Evolutionary conservation across 1,139 yeast species (phyloP), one percentile per base, ranked within the genome.

Genomic region (Nematodospora anomalae): DNA sequence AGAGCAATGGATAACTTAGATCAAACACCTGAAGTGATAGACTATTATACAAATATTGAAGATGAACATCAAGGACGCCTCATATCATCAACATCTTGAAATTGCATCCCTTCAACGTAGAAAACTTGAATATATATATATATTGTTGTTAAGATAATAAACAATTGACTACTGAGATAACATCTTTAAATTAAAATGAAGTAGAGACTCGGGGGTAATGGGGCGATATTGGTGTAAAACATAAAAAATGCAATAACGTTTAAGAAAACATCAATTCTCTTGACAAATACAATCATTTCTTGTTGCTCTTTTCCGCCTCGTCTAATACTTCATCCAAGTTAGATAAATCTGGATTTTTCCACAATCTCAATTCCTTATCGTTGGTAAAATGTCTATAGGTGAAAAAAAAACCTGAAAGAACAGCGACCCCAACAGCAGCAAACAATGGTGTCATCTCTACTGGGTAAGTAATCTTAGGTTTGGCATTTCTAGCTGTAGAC

Each of bases 1-100:
- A 84, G 80, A 52, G 76, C 89, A 25, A 59, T 83, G 31, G 67
- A 62, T 18, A 69, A 71, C 38, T 65, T 90, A 36, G 95, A 87
- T 42, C 87, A 80, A 27, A 64, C 87, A 14, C 87, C 85, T 33
- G 97, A 90, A 50, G 85, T 90, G 23, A 79, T 88, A 6, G 88
- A 81, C 46, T 79, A 85, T 44, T 86, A 85, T 62, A 48, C 92
- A 71, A 76, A 71, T 47, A 67, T 74, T 29, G 54, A 53, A 36
- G 62, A 53, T 12, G 50, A 47, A 24, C 38, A 44, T 22, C 32
- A 38, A 30, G 26, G 26, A 12, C 35, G 44, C 21, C 33, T 41
- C n/a, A 27, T 31, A 30, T 37, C 38, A 13, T 37, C 41, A n/a
- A 16, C 27, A 15, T 21, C 26, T 24, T 36, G 20, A 29, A 30